These are phyloP conservation scores for Onygenales sp. DNA, from an alignment of 2,329 filamentous ascomycete species.

Conservation along the genomic window DNA sequence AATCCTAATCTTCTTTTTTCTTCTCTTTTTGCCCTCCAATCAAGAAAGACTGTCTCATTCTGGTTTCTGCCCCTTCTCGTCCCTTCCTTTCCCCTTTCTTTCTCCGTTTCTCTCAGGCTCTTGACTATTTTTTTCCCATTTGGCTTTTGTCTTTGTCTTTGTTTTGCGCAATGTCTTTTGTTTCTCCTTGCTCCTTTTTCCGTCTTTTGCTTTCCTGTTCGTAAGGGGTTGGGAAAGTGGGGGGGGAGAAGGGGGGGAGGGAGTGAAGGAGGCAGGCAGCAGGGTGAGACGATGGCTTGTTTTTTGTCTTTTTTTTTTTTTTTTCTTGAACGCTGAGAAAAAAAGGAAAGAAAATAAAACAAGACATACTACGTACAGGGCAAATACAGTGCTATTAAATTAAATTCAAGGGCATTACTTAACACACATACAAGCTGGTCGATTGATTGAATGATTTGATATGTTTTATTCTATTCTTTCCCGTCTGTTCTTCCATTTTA, in stretches of 20 bases:
- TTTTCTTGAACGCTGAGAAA: background rate
- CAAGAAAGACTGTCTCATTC: background rate
- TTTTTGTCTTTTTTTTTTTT: background rate
- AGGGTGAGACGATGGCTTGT: no score
- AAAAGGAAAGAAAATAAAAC: background rate
- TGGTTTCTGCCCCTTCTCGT: background rate
- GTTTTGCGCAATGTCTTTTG: background rate
- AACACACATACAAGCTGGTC: background rate
- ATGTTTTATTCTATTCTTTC: conserved; percentile 9
- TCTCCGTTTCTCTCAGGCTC: conserved; percentile 11
- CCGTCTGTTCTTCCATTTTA: conserved; percentile 11
- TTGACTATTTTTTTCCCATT: no score
- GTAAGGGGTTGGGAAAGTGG: no score
- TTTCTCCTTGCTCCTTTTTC: background rate
- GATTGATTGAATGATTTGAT: background rate
- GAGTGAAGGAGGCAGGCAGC: no score
- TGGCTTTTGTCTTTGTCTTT: no score
- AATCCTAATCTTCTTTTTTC: background rate
- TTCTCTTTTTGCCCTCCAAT: background rate
- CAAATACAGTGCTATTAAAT: background rate
- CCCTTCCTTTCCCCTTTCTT: conserved; percentile 12
- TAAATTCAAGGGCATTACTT: no score
- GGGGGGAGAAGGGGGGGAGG: no score
- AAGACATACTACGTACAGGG: background rate
- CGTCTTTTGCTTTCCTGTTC: no score